Evolutionary conservation across 148 eudicot genomes (phyloP), one percentile per base, ranked within the genome.

Genomic region (Rhododendron mucronatum): DNA sequence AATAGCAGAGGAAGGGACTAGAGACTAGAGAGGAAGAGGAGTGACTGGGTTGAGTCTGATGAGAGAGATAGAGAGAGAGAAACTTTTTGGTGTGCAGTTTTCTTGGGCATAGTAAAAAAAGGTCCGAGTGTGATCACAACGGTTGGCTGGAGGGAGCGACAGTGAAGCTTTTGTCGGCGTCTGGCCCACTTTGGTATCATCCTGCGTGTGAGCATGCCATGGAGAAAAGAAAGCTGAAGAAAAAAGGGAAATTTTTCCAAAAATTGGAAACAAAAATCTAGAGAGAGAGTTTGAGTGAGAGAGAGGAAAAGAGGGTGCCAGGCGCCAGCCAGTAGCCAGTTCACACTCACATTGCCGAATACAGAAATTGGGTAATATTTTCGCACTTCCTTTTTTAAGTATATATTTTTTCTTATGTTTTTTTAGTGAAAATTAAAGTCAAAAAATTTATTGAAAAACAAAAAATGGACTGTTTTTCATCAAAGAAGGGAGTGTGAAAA

Each of bases 311-410:
- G 71, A 5, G 10, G 8, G 7, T 3, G 53, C 53, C 53, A 1
- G 37, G 39, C 44, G 84, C 23, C 77, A 67, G 59, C 39, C 57
- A 67, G 71, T 12, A 8, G 84, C 84, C 84, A 82, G 84, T 37
- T 82, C 84, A 63, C 84, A 23, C 35, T 37, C 84, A 82, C 71
- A 41, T 15, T 20, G 16, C 59, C 16, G 4, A 5, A 55, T 55
- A 55, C 59, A 15, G 59, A 1, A 47, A 5, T 39, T 39, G 44
- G 44, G 44, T 39, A 39, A 39, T 39, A 5, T 39, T 39, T 39
- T 39, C 6, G 2, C 48, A 45, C 48, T 45, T 9, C 11, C 1
- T 8, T 45, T 45, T 45, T 45, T 45, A 1, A 45, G 48, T 45
- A 9, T 7, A 39, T 39, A 0, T 39, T 6, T 9, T 45, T 45